phyloP scores from a whole-genome alignment of 192 early-diverging fungal genomes.

The Coemansia sp. region DNA sequence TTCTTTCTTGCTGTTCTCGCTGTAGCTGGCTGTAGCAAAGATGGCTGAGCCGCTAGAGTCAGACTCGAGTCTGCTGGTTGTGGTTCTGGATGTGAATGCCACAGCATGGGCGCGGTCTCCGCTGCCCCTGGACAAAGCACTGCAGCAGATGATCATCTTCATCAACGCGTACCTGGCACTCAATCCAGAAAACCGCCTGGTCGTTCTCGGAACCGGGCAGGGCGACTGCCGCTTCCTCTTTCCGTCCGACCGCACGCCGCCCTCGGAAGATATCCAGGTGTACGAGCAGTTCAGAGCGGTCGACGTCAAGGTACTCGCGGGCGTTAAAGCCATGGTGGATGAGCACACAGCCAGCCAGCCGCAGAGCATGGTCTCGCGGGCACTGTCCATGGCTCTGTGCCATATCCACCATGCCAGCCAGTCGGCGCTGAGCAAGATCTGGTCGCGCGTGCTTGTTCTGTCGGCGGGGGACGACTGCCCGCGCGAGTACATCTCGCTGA shows the following conservation, averaged over 20 bases:
- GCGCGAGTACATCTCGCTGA: constrained; percentile 88
- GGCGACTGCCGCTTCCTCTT: constrained; percentile 34
- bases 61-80: constrained; percentile 71
- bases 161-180: constrained; percentile 91
- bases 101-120: constrained; percentile 62
- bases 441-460: constrained; percentile 76
- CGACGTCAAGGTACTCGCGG: constrained; percentile 31
- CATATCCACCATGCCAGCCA: constrained; percentile 32
- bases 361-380: constrained; percentile 36
- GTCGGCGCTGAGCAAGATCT: constrained; percentile 13
- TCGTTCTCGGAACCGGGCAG: constrained; percentile 61
- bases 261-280: constrained; percentile 30
- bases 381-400: constrained; percentile 46
- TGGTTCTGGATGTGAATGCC: constrained; percentile 80
- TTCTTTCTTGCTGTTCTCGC: no score
- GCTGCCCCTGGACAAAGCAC: constrained; percentile 58
- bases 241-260: constrained; percentile 10
- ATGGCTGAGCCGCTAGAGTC: constrained; percentile 47
- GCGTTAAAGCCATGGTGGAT: constrained; percentile 17
- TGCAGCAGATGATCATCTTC: constrained; percentile 77
- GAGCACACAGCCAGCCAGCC: constrained; percentile 1
- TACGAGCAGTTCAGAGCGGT: constrained; percentile 47
- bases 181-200: constrained; percentile 82
- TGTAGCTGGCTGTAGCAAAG: no score
- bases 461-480: constrained; percentile 85